A percentile compares a stretch with the other conserved stretches of the same genome.
These are phyloP conservation scores for Capsicum rhomboideum DNA, from an alignment of 257 asterid genomes.

Conservation along the genomic window DNA sequence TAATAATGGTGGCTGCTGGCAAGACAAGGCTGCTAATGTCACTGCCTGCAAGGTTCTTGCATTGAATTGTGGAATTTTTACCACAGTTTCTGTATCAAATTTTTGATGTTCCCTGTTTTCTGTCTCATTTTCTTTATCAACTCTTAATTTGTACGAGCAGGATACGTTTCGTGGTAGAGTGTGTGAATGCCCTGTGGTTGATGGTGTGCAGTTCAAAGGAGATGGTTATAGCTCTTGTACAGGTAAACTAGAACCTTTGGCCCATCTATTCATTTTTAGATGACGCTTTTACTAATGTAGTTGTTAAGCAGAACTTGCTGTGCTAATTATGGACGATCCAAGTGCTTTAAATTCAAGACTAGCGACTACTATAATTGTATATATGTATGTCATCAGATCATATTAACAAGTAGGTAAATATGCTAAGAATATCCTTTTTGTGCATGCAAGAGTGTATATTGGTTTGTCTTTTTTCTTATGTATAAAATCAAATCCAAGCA, in stretches of 20 bases:
- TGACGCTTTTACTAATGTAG: not conserved
- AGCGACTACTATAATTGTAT: not conserved
- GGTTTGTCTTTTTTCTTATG: not conserved
- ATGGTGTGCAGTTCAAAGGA: constrained; percentile 71
- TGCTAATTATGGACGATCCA: not conserved
- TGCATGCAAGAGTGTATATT: not conserved
- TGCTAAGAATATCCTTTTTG: not conserved
- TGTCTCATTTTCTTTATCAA: not conserved
- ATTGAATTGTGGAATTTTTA: not conserved
- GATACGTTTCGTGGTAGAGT: constrained; percentile 81
- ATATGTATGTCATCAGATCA: not conserved
- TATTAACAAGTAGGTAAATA: not conserved
- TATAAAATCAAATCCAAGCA: not conserved
- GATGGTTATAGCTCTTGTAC: constrained; percentile 70
- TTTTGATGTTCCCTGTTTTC: not conserved
- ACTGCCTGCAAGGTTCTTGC: constrained; percentile 71
- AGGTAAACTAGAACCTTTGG: constrained; percentile 23
- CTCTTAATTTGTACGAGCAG: constrained; percentile 20
- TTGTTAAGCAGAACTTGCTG: not conserved
- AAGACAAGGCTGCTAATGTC: constrained; percentile 49
- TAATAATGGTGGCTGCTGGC: constrained; percentile 85
- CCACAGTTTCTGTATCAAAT: not conserved
- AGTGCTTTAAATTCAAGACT: not conserved
- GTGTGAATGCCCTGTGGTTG: constrained; percentile 72
- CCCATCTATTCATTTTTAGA: not conserved